phyloP scores from a whole-genome alignment of 345 rosid genomes.

The Syzygium aqueum region DNA sequence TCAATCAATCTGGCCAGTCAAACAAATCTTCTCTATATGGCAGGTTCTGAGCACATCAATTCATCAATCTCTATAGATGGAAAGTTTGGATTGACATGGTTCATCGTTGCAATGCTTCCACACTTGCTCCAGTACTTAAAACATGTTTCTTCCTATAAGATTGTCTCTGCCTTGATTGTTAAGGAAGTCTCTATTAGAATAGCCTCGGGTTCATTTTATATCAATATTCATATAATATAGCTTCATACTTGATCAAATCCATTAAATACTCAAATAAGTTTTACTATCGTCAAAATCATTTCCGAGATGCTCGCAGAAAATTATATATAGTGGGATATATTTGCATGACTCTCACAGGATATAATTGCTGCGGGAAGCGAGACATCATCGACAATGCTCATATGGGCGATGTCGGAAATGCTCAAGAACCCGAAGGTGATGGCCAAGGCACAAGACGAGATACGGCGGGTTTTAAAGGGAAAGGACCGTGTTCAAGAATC shows the following conservation, averaged over 20 bases:
- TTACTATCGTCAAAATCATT: background rate
- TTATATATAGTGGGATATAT: background rate
- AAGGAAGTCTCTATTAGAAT: background rate
- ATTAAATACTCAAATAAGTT: background rate
- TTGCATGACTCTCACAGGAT: background rate
- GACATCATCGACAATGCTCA: slow-evolving; percentile 1
- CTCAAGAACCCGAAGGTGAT: slow-evolving; percentile 7
- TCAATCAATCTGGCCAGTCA: background rate
- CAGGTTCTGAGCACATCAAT: too few relatives aligned
- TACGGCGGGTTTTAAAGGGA: background rate
- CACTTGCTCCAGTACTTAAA: too few relatives aligned
- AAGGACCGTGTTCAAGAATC: background rate
- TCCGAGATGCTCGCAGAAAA: background rate
- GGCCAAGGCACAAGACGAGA: slow-evolving; percentile 16
- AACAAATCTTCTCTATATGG: background rate
- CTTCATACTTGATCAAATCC: background rate
- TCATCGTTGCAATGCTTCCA: too few relatives aligned
- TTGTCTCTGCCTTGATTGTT: too few relatives aligned
- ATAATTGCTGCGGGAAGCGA: background rate
- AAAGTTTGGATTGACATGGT: too few relatives aligned
- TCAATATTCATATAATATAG: background rate
- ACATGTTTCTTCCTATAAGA: too few relatives aligned
- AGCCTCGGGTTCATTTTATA: background rate
- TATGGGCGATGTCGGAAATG: slow-evolving; percentile 21
- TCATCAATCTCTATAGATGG: background rate